Conservation (phyloP, 2,329 filamentous ascomycete species). For the Fusarium chuoi region DNA sequence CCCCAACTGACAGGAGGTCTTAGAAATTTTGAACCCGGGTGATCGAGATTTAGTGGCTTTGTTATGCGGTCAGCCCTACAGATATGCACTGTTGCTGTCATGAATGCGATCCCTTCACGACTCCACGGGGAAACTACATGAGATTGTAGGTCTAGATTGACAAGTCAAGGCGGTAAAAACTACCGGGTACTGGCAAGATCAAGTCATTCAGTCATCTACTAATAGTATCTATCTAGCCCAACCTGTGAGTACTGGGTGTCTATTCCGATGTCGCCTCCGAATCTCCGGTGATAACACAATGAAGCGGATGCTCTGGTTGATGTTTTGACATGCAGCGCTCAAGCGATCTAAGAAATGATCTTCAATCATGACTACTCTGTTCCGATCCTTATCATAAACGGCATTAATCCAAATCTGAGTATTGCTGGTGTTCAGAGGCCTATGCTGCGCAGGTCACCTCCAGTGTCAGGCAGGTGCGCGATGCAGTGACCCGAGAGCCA, state of each 20-base stretch:
- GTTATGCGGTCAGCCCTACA: background rate
- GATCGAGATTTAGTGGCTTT: background rate
- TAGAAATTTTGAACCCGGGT: rapidly evolving
- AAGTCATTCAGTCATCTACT: background rate
- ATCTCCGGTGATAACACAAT: rapidly evolving
- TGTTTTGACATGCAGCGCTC: background rate
- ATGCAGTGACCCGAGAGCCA: rapidly evolving
- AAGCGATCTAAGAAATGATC: background rate
- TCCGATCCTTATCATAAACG: no score
- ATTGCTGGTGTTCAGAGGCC: rapidly evolving
- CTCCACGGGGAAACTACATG: background rate
- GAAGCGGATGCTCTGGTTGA: background rate
- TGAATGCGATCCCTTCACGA: background rate
- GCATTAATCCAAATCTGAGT: rapidly evolving
- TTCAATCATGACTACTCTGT: no score
- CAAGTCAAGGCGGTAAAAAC: rapidly evolving
- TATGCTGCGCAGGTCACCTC: rapidly evolving
- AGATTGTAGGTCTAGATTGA: background rate
- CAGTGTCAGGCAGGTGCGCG: background rate
- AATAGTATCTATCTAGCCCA: background rate
- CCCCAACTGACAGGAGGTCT: background rate
- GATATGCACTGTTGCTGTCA: background rate
- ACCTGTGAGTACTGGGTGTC: background rate
- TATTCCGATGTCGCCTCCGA: rapidly evolving
- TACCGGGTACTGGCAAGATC: rapidly evolving